These are phyloP conservation scores for Fusarium albidum DNA, from an alignment of 2,329 filamentous ascomycete species.

Conservation along the genomic window DNA sequence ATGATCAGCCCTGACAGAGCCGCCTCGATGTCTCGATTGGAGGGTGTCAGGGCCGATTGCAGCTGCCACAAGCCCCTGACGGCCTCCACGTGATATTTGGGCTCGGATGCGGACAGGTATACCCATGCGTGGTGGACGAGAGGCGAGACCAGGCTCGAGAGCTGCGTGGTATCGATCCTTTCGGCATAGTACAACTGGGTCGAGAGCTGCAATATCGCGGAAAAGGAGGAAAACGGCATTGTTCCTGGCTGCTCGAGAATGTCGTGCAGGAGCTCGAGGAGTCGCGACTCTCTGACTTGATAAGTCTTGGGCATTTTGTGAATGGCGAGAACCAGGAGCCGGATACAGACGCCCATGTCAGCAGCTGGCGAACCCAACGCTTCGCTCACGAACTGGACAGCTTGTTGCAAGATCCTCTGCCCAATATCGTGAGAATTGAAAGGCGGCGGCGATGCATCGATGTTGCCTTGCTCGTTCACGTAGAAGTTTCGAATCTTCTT, in stretches of 20 bases:
- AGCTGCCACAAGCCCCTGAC: conserved; percentile 87
- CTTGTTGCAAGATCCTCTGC: conserved; percentile 71
- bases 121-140: conserved; percentile 80
- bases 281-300: conserved; percentile 52
- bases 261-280: conserved; percentile 61
- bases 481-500: conserved; percentile 73
- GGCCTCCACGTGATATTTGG: conserved; percentile 94
- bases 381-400: conserved; percentile 59
- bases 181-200: conserved; percentile 64
- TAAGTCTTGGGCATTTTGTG: conserved; percentile 58
- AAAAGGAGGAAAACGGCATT: conserved; percentile 63
- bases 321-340: conserved; percentile 66
- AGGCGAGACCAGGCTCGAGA: conserved; percentile 70
- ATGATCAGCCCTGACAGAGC: conserved; percentile 76
- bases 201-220: conserved; percentile 65
- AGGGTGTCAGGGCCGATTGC: conserved; percentile 73
- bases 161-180: conserved; percentile 59
- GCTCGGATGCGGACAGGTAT: conserved; percentile 80
- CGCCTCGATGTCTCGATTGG: conserved; percentile 80
- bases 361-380: conserved; percentile 52
- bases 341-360: conserved; percentile 65
- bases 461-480: conserved; percentile 72
- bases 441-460: conserved; percentile 68
- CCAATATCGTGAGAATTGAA: conserved; percentile 64
- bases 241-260: conserved; percentile 50